Base-by-base conservation (phyloP, 1,284 basidiomycete genomes). In the Xerocomus cyaneibrunnescens region DNA sequence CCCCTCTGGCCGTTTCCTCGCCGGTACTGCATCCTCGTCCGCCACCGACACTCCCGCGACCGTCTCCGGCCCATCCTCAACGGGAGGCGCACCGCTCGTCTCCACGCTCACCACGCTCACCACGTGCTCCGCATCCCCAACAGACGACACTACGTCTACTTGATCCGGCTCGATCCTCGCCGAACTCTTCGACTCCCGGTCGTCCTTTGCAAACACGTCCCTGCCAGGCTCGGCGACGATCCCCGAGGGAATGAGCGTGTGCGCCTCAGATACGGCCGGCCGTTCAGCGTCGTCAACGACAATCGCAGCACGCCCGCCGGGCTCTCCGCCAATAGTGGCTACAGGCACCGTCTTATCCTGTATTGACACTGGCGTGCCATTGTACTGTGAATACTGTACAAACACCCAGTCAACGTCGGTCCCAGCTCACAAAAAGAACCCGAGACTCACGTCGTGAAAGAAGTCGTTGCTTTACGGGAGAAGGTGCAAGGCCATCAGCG, bases 141-240 rank as follows among this genome's bases (percentile, higher is more conserved):
- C 30, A 3, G 52, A 30, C 12, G 37, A 37, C 22, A 19, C 35
- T 2, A 32, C 48, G 0, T 40, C 54, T 13, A 0, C 16, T 0
- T 27, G 41, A 10, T 55, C 52, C 1, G 27, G 1, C n/a, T 44
- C 48, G 2, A 38, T 9, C 35, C 31, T 30, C 7, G 45, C 43
- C 27, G 8, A 14, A 32, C 58, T 62, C 52, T 66, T 74, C 36
- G 72, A 65, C 47, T 70, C 66, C n/a, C 36, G 32, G 10, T 72
- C 69, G 28, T 62, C 62, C 38, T 64, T 64, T 9, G 64, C 84
- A 62, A 90, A 89, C 50, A 89, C 74, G 60, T 89, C 82, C 10
- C 70, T 74, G 0, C 87, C 87, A 5, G 87, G 87, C 58, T 87
- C 85, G 0, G 84, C 74, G 53, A 79, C 71, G 57, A 80, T 77